phyloP scores from a whole-genome alignment of 2,329 filamentous ascomycete species.

The Aspergillus sp. region DNA sequence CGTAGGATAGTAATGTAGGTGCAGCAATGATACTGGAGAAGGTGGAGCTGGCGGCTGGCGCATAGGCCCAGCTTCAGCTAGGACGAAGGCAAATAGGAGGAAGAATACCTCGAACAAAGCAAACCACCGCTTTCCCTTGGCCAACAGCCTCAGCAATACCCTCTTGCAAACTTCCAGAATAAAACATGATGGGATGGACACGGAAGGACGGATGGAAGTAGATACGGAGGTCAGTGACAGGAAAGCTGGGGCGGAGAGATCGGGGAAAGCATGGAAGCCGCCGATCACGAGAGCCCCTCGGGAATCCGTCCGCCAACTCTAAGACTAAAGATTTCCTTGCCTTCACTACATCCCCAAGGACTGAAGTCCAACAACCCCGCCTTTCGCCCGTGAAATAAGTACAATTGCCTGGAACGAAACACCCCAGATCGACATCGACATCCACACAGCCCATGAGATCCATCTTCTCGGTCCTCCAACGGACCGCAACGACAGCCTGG shows the following conservation, averaged over 20 bases:
- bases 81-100: background rate
- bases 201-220: background rate
- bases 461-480: constrained; percentile 28
- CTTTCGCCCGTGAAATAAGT: background rate
- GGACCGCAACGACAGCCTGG: constrained; percentile 22
- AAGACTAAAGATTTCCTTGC: too few species aligned
- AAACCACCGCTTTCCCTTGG: constrained; percentile 74
- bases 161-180: constrained; percentile 73
- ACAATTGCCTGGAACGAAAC: background rate
- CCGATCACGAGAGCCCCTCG: constrained; percentile 26
- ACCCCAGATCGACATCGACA: background rate
- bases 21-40: background rate
- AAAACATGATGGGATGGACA: constrained; percentile 64
- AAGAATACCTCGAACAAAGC: constrained; percentile 73
- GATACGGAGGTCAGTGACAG: background rate
- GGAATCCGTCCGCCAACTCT: constrained; percentile 4
- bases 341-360: too few species aligned
- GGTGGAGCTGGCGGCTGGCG: constrained; percentile 1
- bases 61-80: background rate
- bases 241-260: background rate
- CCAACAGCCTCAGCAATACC: constrained; percentile 75
- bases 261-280: constrained; percentile 17
- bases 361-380: background rate
- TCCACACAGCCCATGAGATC: constrained; percentile 24
- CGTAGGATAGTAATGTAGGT: background rate